These are phyloP conservation scores for Xerocomus nothofagi DNA, from an alignment of 1,284 basidiomycete genomes.

Conservation along the genomic window DNA sequence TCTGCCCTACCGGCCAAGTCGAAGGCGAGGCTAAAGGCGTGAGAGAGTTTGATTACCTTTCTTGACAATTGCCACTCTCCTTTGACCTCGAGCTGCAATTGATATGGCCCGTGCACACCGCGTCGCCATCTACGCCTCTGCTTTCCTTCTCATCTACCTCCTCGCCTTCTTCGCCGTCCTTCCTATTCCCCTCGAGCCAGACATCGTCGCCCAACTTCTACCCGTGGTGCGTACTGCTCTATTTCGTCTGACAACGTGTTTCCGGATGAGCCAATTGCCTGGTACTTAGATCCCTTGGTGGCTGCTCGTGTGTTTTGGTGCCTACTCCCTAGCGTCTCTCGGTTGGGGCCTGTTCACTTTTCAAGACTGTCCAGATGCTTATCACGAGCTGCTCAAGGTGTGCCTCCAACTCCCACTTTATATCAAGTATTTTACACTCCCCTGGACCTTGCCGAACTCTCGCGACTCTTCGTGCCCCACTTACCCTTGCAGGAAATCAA, in stretches of 20 bases:
- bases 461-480: too few species aligned
- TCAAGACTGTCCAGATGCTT: constrained; percentile 74
- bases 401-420: constrained; percentile 21
- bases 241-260: too few species aligned
- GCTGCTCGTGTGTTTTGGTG: constrained; percentile 65
- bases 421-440: background rate
- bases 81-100: background rate
- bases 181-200: constrained; percentile 53
- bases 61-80: too few species aligned
- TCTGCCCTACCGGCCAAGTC: too few species aligned
- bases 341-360: constrained; percentile 73
- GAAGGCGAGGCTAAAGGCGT: too few species aligned
- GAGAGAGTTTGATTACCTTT: too few species aligned
- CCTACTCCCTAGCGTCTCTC: constrained; percentile 70
- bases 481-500: constrained; percentile 54
- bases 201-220: constrained; percentile 49
- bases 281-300: too few species aligned
- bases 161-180: constrained; percentile 47
- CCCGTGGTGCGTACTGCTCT: constrained; percentile 41
- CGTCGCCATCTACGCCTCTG: constrained; percentile 15
- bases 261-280: background rate
- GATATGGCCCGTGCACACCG: constrained; percentile 30
- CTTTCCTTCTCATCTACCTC: constrained; percentile 14
- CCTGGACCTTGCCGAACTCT: background rate
- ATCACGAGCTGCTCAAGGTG: constrained; percentile 63